A percentile compares a stretch with the other conserved stretches of the same genome.
Evolutionary conservation across 2,329 filamentous ascomycete species (phyloP).

Genomic region (Didymella pomorum): DNA sequence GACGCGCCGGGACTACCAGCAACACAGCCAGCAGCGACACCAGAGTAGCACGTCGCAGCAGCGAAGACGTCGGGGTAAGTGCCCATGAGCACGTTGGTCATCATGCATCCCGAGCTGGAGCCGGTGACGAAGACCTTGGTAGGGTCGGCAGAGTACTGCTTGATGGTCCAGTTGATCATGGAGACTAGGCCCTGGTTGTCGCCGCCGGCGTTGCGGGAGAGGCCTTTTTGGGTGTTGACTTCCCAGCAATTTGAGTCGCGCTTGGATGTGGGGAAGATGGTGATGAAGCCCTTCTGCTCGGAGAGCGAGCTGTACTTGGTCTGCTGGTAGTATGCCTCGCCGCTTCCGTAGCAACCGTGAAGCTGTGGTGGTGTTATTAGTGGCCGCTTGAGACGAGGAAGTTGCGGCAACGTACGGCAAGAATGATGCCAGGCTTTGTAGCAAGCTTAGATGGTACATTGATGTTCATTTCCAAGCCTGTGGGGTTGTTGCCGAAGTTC

Average conservation of each 20-base stretch:
- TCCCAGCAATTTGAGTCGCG: conserved; percentile 65
- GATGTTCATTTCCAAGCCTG: conserved; percentile 62
- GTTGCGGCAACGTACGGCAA: conserved; percentile 56
- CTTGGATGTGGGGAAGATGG: conserved; percentile 64
- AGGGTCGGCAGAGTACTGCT: conserved; percentile 61
- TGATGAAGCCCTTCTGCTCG: conserved; percentile 64
- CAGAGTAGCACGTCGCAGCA: conserved; percentile 39
- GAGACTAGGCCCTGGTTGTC: conserved; percentile 64
- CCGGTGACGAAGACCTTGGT: conserved; percentile 54
- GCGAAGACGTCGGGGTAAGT: conserved; percentile 41
- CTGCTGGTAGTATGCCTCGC: conserved; percentile 39
- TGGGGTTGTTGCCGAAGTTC: conserved; percentile 54
- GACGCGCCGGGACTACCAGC: conserved; percentile 54
- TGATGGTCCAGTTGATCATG: conserved; percentile 65
- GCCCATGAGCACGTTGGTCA: conserved; percentile 43
- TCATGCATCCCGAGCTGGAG: conserved; percentile 42
- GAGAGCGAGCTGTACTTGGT: conserved; percentile 52
- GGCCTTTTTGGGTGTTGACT: conserved; percentile 60
- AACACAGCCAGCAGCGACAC: conserved; percentile 41
- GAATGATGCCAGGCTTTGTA: conserved; percentile 60
- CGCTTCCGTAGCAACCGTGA: conserved; percentile 47
- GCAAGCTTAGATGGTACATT: conserved; percentile 55
- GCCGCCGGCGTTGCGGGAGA: conserved; percentile 65
- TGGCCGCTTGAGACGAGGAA: too few relatives aligned
- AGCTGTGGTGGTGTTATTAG: conserved; percentile 26